Base-by-base conservation (phyloP, 1,139 yeast genomes). In the Pichia sp. region DNA sequence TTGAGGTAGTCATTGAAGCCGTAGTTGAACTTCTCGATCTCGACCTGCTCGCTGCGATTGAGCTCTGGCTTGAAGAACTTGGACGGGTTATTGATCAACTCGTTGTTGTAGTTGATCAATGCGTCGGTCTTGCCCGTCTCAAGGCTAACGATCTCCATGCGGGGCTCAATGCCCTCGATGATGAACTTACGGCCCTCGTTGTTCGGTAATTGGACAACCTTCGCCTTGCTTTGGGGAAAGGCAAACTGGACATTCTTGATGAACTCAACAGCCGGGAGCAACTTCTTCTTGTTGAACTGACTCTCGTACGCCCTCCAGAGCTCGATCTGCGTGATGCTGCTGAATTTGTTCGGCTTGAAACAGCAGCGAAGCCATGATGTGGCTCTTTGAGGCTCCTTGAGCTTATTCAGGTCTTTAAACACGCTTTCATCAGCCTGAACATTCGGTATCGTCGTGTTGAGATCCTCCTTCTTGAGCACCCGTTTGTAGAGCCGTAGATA, bases 331-430 rank as follows among this genome's bases (percentile, higher is more conserved):
- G 98, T 91, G 9, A 91, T 96, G 66, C 90, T 96, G 4, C 95
- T 90, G 6, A 78, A 79, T 3, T 75, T 70, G 37, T 77, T 79
- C 13, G 95, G 89, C 61, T 85, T 93, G 70, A 89, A 95, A 58
- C 95, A 87, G 60, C 96, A 85, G 61, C 96, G 81, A 72, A 93
- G 84, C 99, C 99, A 93, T 13, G 90, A 79, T 2, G 96, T 87
- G 0, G 99, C 96, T 57, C 99, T 77, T 55, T 83, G 79, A 1
- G 99, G 99, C 68, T 93, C 99, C 7, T 83, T 80, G 58, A 90
- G 72, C 41, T 74, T 72, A 45, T 85, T 72, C 42, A 93, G 76
- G 45, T 85, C 80, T 18, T 75, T 72, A 57, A 83, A 79, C 42
- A 89, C 73, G n/a, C 76, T 77, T n/a, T 72, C 70, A 44, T 41